phyloP scores from a whole-genome alignment of 305 asterid genomes.

The Ajuga reptans region DNA sequence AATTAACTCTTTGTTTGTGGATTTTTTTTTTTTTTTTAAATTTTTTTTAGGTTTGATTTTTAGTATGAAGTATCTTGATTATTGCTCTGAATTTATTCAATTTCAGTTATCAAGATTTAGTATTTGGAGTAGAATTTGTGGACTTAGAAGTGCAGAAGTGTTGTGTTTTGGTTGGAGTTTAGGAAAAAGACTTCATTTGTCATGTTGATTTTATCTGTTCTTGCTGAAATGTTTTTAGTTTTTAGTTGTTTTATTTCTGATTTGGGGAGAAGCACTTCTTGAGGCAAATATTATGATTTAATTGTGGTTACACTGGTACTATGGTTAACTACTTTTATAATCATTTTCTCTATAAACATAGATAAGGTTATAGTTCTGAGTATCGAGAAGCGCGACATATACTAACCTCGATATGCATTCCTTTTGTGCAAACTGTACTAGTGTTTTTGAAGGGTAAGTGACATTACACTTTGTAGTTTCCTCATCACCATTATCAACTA shows the following conservation, averaged over 20 bases:
- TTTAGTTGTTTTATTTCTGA: neutral
- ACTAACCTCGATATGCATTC: neutral
- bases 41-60: neutral
- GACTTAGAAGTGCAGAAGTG: neutral
- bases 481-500: neutral
- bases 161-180: neutral
- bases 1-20: neutral
- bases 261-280: neutral
- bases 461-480: neutral
- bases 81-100: neutral
- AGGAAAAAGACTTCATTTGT: neutral
- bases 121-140: conserved; percentile 5
- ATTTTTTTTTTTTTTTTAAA: neutral
- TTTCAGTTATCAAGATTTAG: conserved; percentile 18
- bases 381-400: neutral
- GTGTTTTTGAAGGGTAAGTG: neutral
- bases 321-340: neutral
- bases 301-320: neutral
- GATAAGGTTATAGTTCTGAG: neutral
- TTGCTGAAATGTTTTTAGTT: neutral
- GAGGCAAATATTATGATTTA: neutral
- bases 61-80: neutral
- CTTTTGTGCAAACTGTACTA: neutral
- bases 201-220: neutral
- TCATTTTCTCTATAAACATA: neutral